Base-by-base conservation (phyloP, 2,329 filamentous ascomycete species). In the Xylariaceae sp. region DNA sequence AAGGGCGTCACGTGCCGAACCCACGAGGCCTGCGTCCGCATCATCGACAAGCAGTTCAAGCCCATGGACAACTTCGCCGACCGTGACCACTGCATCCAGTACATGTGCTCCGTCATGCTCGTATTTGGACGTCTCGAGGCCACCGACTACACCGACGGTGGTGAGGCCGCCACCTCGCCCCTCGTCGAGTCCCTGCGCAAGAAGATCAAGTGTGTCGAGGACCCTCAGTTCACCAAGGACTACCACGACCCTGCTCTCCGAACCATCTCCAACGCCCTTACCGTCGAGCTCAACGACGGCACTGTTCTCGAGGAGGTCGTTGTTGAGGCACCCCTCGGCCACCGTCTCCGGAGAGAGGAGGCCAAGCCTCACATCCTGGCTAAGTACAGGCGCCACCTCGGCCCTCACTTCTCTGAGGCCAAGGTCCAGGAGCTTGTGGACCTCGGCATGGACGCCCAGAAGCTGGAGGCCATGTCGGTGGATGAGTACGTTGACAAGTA, bases 1-100 rank as follows among this genome's bases (percentile, higher is more conserved):
- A 93, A 96, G 80, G 83, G 84, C 63, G 85, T 99, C 71, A 92
- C 88, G 68, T 96, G 93, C 85, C 88, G 94, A 70, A 99, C 94
- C 7, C 94, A 99, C 80, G 94, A 99, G 79, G 94, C 94, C 60
- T 97, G 94, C 80, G 86, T 99, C 73, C 92, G 94, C 71, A 99
- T 99, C 78, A 99, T 99, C 72, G 94, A 99, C 85, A 99, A 99
- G 84, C 94, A 99, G 80, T 95, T 96, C 84, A 97, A 97, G 85
- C 88, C 92, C 69, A 96, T 99, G 90, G 92, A 97, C 82, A 99
- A 99, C 86, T 99, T 97, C 73, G 94, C 94, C 72, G 94, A 99
- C 79, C 92, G 94, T 72, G 94, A 99, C 78, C 94, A 99, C 84
- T 99, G 94, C 80, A 93, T 99, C 68, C 94, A 97, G 81, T 99